Base-by-base conservation (phyloP, 2,329 filamentous ascomycete species). In the Rutstroemia sp. region DNA sequence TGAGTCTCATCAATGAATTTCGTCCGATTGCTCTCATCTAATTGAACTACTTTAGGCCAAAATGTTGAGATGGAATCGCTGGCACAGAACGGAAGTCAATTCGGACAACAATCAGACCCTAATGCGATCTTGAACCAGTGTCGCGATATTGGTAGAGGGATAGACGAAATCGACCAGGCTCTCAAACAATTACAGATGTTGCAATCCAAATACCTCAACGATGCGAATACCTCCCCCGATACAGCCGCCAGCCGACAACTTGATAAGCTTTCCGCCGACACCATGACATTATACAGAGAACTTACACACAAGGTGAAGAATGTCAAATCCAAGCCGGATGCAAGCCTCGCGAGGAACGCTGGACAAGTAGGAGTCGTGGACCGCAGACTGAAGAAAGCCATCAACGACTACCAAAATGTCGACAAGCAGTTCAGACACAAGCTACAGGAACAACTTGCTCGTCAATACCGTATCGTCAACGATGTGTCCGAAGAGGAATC, bases 391-490 rank as follows among this genome's bases (percentile, higher is more conserved):
- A 92, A 92, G 76, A 77, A 80, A 46, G 88, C 89, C 58, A 92
- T 96, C 71, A 82, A 88, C 64, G 76, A 83, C 60, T 96, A 92
- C 76, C 90, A 94, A 73, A 79, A 83, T 62, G 78, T 90, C 55
- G 92, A 97, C 72, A 82, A 82, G 1, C 80, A 85, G 21, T 96
- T 92, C 79, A 83, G 87, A 69, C 87, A 88, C 72, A 85, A 87
- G 64, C 83, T 90, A 34, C 81, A 89, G 70, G 87, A 90, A 50
- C 90, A 95, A 72, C 88, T 95, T 75, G 87, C 85, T 63, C 83
- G 94, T 55, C 91, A 96, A 71, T 96, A 95, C 74, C 82, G 88
- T 58, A 96, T 97, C 69, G 92, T 94, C 55, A 82, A 85, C 62
- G 89, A 91, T 57, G 90, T 90, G 3, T 81, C 82, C 27, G 88